Conservation (phyloP, 2,329 filamentous ascomycete genomes). For the Zasmidium angulare region DNA sequence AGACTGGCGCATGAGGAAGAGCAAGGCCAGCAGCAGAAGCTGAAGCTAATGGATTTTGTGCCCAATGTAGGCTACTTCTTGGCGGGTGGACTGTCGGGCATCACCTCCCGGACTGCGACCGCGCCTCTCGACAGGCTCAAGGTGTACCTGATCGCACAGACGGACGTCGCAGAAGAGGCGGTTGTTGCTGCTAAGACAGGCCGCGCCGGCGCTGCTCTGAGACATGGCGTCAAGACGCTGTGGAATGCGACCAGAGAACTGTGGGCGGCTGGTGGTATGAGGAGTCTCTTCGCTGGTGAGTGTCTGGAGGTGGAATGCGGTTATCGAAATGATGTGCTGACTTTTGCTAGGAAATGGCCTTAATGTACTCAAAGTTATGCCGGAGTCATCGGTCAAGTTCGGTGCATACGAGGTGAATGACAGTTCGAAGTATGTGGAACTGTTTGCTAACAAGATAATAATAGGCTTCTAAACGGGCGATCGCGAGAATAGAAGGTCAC, state of each 20-base stretch:
- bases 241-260: constrained; percentile 72
- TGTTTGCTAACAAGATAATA: constrained; percentile 4
- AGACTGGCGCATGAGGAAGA: constrained; percentile 4
- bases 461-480: constrained; percentile 78
- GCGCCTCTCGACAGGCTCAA: constrained; percentile 95
- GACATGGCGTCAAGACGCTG: constrained; percentile 68
- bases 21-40: constrained; percentile 22
- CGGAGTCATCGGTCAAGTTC: constrained; percentile 97
- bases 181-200: constrained; percentile 69
- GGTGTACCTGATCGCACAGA: constrained; percentile 95
- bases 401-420: constrained; percentile 80
- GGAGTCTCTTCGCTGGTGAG: constrained; percentile 90
- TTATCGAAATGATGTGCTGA: constrained; percentile 1
- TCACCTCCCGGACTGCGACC: constrained; percentile 90
- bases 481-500: constrained; percentile 86
- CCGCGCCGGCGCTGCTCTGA: constrained; percentile 62
- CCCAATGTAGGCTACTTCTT: constrained; percentile 96
- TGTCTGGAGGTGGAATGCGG: background rate
- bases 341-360: constrained; percentile 75
- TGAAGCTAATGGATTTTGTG: constrained; percentile 59
- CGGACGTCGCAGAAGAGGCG: constrained; percentile 60
- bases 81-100: constrained; percentile 91
- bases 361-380: constrained; percentile 97
- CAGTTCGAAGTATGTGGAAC: background rate
- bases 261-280: constrained; percentile 80